Percentiles rank a stretch among this genome's conserved stretches.
Evolutionary conservation across 73 alveolate genomes (phyloP).

Genomic region (Paramecium biaurelia): DNA sequence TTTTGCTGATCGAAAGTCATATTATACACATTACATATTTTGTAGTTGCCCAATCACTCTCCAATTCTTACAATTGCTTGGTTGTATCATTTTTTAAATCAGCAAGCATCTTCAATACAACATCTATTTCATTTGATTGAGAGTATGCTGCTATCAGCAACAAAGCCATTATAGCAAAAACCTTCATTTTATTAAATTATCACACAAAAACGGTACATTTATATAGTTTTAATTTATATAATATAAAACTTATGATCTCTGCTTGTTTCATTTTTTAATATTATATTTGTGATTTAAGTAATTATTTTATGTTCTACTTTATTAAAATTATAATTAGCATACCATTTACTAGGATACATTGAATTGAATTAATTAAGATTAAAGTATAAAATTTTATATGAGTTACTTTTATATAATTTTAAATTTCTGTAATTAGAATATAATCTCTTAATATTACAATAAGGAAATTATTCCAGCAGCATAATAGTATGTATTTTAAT

Average conservation of each 20-base stretch:
- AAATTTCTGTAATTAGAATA: neutral
- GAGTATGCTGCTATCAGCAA: slow-evolving; percentile 12
- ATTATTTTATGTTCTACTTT: neutral
- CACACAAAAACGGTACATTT: slow-evolving; percentile 26
- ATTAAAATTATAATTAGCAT: neutral
- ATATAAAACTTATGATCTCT: neutral
- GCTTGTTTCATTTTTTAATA: neutral
- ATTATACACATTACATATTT: neutral
- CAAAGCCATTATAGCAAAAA: slow-evolving; percentile 9
- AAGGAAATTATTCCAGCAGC: neutral
- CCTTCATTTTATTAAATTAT: slow-evolving; percentile 15
- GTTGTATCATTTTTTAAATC: slow-evolving; percentile 4
- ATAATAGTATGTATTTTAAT: neutral
- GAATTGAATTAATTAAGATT: neutral
- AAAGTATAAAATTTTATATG: neutral
- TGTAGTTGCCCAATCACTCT: slow-evolving; percentile 16
- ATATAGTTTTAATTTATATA: neutral
- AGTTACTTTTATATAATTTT: neutral
- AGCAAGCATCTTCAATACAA: slow-evolving; percentile 4
- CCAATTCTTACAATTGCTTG: slow-evolving; percentile 3
- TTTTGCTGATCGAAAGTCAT: slow-evolving; percentile 4
- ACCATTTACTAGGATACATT: neutral
- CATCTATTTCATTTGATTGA: slow-evolving; percentile 38
- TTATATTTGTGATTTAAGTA: neutral
- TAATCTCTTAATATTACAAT: neutral